These are phyloP conservation scores for Citrus reticulata DNA, from an alignment of 345 rosid species.

Conservation along the genomic window DNA sequence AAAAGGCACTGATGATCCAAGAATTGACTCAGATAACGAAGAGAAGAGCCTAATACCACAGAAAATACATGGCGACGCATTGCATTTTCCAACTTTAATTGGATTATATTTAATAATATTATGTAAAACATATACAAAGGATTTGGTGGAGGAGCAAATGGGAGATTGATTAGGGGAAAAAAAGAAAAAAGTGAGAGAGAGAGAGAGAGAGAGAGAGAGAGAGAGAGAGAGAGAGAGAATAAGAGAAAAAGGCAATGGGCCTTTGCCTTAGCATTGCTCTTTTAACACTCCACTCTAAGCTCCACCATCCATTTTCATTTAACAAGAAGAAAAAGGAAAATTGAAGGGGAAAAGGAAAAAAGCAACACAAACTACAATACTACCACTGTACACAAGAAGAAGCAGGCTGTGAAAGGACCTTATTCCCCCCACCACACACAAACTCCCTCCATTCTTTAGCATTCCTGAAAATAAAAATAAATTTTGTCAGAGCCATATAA, in stretches of 20 bases:
- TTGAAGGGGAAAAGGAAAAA: not conserved
- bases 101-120: not conserved
- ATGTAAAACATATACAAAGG: not conserved
- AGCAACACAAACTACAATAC: not conserved
- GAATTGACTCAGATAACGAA: no score
- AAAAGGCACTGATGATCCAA: no score
- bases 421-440: not conserved
- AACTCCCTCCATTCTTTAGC: not conserved
- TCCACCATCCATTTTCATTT: constrained; percentile 3
- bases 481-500: not conserved
- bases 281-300: constrained; percentile 23
- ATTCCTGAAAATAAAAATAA: not conserved
- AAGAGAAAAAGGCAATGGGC: not conserved
- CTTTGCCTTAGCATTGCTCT: constrained; percentile 19
- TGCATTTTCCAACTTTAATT: not conserved
- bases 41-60: no score
- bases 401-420: not conserved
- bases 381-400: not conserved
- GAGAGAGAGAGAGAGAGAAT: constrained; percentile 5
- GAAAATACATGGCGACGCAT: no score
- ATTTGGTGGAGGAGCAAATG: not conserved
- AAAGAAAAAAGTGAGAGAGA: constrained; percentile 17
- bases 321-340: not conserved
- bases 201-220: not conserved
- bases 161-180: not conserved